A percentile compares a stretch with the other conserved stretches of the same genome.
Evolutionary conservation across 441 rosid genomes (phyloP).

Genomic region (Sinapis alba): DNA sequence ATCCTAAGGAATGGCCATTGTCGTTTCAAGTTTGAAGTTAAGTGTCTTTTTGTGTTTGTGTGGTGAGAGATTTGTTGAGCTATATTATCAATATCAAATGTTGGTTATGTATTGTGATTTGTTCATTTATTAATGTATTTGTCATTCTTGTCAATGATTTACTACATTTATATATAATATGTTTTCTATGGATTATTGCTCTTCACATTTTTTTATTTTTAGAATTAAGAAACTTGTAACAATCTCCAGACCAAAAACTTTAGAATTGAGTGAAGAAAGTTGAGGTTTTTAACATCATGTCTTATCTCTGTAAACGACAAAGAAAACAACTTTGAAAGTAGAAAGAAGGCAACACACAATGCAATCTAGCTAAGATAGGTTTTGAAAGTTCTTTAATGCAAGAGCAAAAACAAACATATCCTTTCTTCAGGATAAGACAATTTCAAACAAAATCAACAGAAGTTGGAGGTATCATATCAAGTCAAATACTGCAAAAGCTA

Average conservation of each 20-base stretch:
- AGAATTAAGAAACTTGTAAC: neutral
- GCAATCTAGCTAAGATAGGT: neutral
- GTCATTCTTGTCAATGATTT: neutral
- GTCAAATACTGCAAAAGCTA: neutral
- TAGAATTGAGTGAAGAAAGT: neutral
- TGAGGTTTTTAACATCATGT: neutral
- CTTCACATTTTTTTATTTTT: neutral
- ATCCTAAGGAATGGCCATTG: conserved; percentile 75
- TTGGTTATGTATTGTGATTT: conserved; percentile 31
- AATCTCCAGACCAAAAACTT: neutral
- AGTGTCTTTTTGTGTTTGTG: neutral
- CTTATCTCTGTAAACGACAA: neutral
- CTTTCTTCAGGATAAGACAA: too few relatives aligned
- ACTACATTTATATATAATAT: conserved; percentile 24
- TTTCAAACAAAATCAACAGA: neutral
- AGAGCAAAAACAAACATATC: neutral
- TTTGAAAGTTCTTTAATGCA: neutral
- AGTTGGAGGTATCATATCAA: neutral
- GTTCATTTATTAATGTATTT: conserved; percentile 27
- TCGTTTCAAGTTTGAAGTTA: conserved; percentile 59
- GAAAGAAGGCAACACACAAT: neutral
- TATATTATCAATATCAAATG: conserved; percentile 21
- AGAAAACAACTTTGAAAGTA: neutral
- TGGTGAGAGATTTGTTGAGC: conserved; percentile 8
- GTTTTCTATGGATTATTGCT: neutral